phyloP scores from a whole-genome alignment of 345 rosid species.

The Geranium brycei region DNA sequence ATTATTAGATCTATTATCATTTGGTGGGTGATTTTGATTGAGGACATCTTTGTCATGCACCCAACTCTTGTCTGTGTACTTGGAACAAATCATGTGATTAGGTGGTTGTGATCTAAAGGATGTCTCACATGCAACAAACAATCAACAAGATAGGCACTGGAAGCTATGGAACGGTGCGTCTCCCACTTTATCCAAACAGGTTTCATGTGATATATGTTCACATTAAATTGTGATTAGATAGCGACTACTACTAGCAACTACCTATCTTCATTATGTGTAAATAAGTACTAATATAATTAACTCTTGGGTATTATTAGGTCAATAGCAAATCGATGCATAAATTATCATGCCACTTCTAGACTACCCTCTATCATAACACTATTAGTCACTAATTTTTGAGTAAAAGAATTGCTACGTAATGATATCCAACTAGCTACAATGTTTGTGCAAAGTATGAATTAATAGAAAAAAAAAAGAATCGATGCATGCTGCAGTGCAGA shows the following conservation, averaged over 20 bases:
- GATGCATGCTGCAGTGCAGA: too few species aligned
- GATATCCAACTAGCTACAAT: too few species aligned
- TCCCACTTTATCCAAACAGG: background rate
- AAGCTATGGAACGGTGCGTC: background rate
- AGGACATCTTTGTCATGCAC: too few species aligned
- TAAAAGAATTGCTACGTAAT: too few species aligned
- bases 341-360: background rate
- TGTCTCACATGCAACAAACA: background rate
- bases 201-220: background rate
- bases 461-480: too few species aligned
- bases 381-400: too few species aligned
- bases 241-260: background rate
- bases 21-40: too few species aligned
- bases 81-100: background rate
- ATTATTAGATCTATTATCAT: too few species aligned
- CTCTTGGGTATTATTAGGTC: background rate
- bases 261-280: background rate
- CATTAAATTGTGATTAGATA: background rate
- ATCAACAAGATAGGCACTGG: background rate
- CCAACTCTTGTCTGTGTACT: background rate
- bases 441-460: too few species aligned
- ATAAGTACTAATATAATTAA: background rate
- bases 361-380: too few species aligned
- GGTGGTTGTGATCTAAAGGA: too few species aligned
- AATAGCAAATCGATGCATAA: background rate